Conservation (phyloP, 2,329 filamentous ascomycete genomes). For the Neonectria ditissima region DNA sequence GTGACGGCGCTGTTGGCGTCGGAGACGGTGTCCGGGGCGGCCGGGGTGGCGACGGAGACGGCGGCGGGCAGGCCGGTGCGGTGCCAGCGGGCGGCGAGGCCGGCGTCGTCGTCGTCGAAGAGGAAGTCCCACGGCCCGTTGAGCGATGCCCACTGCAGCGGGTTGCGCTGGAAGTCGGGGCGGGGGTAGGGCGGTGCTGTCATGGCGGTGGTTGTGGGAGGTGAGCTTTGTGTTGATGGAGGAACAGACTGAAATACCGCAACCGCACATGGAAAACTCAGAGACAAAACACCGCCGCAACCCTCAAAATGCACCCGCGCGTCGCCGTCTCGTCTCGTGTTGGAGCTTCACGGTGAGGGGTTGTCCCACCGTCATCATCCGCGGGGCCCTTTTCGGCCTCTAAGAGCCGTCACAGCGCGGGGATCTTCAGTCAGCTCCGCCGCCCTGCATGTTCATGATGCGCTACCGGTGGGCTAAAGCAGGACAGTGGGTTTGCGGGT, state of each 20-base stretch:
- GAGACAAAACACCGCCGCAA: not conserved
- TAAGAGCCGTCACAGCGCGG: not conserved
- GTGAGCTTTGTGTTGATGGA: too few species aligned
- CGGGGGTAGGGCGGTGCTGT: conserved; percentile 63
- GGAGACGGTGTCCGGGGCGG: conserved; percentile 49
- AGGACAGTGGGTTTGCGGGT: not conserved
- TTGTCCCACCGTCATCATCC: not conserved
- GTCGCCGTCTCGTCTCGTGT: not conserved
- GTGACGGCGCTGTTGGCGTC: conserved; percentile 50
- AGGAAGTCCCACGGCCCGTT: conserved; percentile 73
- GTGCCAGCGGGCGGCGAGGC: conserved; percentile 66
- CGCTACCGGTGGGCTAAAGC: not conserved
- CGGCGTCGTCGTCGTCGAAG: conserved; percentile 73
- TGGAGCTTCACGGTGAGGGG: not conserved
- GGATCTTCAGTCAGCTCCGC: conserved; percentile 7
- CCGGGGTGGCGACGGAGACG: conserved; percentile 46
- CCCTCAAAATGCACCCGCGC: not conserved
- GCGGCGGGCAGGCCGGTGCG: conserved; percentile 60
- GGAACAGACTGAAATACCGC: not conserved
- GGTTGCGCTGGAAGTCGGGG: conserved; percentile 70
- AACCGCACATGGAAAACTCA: not conserved
- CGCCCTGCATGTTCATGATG: not conserved
- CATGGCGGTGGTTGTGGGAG: conserved; percentile 31
- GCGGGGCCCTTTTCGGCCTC: not conserved
- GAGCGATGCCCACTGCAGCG: conserved; percentile 69